phyloP scores from a whole-genome alignment of 2,329 filamentous ascomycete genomes.

The Arthrinium puccinioides region DNA sequence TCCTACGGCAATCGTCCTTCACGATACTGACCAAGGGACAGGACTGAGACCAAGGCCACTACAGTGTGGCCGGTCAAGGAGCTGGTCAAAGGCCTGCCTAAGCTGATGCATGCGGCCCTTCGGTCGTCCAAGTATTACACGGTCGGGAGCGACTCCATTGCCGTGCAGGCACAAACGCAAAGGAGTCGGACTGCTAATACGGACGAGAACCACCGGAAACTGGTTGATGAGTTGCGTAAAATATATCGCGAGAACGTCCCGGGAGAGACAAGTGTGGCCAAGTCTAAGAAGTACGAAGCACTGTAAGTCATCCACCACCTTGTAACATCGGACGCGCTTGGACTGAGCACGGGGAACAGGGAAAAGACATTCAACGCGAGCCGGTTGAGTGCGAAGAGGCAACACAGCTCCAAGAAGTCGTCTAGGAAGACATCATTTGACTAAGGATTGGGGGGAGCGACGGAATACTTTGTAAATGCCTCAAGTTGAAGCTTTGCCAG shows the following conservation, averaged over 20 bases:
- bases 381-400: slow-evolving; percentile 41
- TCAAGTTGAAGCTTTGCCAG: too few relatives aligned
- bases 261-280: slow-evolving; percentile 35
- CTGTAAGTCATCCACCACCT: slow-evolving; percentile 31
- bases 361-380: slow-evolving; percentile 37
- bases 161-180: slow-evolving; percentile 47
- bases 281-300: slow-evolving; percentile 39
- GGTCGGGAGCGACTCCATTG: slow-evolving; percentile 41
- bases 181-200: slow-evolving; percentile 44
- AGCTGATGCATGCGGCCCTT: slow-evolving; percentile 36
- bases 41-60: slow-evolving; percentile 53
- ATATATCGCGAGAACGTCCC: slow-evolving; percentile 42
- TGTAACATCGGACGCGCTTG: not conserved
- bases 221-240: slow-evolving; percentile 37
- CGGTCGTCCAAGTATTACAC: slow-evolving; percentile 49
- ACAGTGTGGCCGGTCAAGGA: slow-evolving; percentile 44
- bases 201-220: slow-evolving; percentile 44
- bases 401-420: slow-evolving; percentile 42
- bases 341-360: slow-evolving; percentile 20
- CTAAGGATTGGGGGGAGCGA: not conserved
- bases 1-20: too few relatives aligned
- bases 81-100: slow-evolving; percentile 37
- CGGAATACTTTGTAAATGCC: too few relatives aligned
- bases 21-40: slow-evolving; percentile 15
- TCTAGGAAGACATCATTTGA: slow-evolving; percentile 24